Percentiles rank a stretch among this genome's conserved stretches.
Conservation (phyloP, 192 early-diverging fungal genomes). For the Backusella macrospora region DNA sequence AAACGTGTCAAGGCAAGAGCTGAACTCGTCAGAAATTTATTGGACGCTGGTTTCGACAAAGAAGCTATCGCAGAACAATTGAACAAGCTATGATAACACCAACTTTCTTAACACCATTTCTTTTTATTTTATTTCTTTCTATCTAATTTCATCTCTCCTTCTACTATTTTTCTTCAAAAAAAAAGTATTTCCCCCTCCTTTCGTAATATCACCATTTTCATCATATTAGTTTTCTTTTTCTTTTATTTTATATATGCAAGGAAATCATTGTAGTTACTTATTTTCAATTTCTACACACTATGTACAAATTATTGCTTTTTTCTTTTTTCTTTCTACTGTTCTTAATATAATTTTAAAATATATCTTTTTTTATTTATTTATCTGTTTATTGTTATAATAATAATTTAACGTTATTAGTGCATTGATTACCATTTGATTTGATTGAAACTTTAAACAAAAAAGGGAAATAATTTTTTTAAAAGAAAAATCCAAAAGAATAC, state of each 20-base stretch:
- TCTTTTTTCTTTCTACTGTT: neutral
- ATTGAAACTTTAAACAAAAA: no score
- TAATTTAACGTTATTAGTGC: neutral
- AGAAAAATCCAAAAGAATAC: no score
- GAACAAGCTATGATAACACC: neutral
- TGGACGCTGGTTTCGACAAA: constrained; percentile 35
- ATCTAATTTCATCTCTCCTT: neutral
- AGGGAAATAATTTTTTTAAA: no score
- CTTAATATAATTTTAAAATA: constrained; percentile 1
- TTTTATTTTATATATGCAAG: constrained; percentile 9
- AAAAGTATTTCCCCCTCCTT: neutral
- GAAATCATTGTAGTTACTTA: constrained; percentile 7
- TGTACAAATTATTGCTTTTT: neutral
- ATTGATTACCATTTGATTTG: neutral
- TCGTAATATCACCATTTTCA: constrained; percentile 3
- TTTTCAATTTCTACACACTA: constrained; percentile 14
- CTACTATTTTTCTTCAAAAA: no score
- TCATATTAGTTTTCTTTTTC: neutral
- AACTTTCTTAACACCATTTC: neutral
- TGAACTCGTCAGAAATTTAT: constrained; percentile 35
- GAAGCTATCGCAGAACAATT: constrained; percentile 34
- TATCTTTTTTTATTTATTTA: constrained; percentile 1
- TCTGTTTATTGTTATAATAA: neutral
- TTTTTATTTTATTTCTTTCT: neutral
- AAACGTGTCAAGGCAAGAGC: constrained; percentile 34